Conservation (phyloP, 768 basidiomycete genomes). For the Trametes elegans region DNA sequence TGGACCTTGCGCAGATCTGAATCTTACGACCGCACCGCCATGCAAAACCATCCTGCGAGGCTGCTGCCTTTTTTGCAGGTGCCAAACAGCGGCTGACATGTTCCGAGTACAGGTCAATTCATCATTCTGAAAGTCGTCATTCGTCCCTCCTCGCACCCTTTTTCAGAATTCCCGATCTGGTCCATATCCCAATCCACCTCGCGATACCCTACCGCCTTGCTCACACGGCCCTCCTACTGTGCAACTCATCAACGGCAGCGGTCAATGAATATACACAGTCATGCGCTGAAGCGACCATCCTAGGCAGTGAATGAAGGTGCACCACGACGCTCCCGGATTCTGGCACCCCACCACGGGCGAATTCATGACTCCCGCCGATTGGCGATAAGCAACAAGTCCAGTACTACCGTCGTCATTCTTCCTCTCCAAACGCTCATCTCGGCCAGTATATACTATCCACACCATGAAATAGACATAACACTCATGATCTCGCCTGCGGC, state of each 20-base stretch:
- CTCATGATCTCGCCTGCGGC: no score
- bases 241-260: no score
- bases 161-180: constrained; percentile 1
- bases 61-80: no score
- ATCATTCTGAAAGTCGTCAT: not conserved
- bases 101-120: not conserved
- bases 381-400: not conserved
- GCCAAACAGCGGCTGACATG: not conserved
- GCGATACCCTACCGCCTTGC: no score
- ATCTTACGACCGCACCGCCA: no score
- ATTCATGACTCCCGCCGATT: not conserved
- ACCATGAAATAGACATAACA: no score
- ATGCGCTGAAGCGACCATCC: no score
- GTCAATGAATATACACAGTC: no score
- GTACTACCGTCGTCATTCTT: not conserved
- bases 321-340: no score
- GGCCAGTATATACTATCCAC: not conserved
- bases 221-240: no score
- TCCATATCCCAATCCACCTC: not conserved
- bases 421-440: not conserved
- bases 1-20: no score
- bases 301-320: not conserved
- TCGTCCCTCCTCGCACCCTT: not conserved
- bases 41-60: no score
- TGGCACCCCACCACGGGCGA: not conserved